A percentile compares a stretch with the other conserved stretches of the same genome.
These are phyloP conservation scores for Pleurotus pulmonarius DNA, from an alignment of 768 basidiomycete genomes.

Conservation along the genomic window DNA sequence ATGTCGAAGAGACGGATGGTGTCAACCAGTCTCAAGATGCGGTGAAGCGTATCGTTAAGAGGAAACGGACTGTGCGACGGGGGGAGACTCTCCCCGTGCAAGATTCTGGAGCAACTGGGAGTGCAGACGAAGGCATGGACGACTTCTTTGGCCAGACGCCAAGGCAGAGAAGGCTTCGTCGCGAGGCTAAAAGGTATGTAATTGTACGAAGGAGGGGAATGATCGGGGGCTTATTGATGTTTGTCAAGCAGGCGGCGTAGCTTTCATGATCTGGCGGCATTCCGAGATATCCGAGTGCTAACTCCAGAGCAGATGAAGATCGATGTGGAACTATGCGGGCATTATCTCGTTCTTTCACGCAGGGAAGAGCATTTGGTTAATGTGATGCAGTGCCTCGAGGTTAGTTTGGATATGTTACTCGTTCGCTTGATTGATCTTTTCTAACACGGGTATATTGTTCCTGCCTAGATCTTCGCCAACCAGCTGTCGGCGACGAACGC, in stretches of 20 bases:
- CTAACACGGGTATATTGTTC: background rate
- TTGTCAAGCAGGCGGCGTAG: conserved; percentile 47
- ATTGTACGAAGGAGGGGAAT: background rate
- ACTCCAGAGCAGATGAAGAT: conserved; percentile 66
- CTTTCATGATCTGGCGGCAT: conserved; percentile 58
- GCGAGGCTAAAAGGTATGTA: conserved; percentile 23
- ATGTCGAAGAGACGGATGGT: conserved; percentile 1
- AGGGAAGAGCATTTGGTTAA: conserved; percentile 67
- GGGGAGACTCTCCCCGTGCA: background rate
- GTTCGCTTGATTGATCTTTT: background rate
- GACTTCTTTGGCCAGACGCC: conserved; percentile 1
- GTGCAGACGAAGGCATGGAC: conserved; percentile 5
- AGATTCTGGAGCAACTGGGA: background rate
- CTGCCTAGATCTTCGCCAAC: conserved; percentile 42
- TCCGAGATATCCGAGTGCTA: conserved; percentile 44
- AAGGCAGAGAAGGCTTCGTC: conserved; percentile 1
- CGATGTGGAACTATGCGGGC: conserved; percentile 76
- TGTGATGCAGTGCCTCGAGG: conserved; percentile 57
- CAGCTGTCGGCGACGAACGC: conserved; percentile 54
- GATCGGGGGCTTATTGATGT: conserved; percentile 3
- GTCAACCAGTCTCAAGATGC: background rate
- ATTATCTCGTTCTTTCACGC: conserved; percentile 64
- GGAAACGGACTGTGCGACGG: background rate
- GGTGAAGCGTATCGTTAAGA: background rate
- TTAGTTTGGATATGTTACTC: conserved; percentile 16